Evolutionary conservation across 2,329 filamentous ascomycete species (phyloP).

Genomic region (Phialophora chinensis): DNA sequence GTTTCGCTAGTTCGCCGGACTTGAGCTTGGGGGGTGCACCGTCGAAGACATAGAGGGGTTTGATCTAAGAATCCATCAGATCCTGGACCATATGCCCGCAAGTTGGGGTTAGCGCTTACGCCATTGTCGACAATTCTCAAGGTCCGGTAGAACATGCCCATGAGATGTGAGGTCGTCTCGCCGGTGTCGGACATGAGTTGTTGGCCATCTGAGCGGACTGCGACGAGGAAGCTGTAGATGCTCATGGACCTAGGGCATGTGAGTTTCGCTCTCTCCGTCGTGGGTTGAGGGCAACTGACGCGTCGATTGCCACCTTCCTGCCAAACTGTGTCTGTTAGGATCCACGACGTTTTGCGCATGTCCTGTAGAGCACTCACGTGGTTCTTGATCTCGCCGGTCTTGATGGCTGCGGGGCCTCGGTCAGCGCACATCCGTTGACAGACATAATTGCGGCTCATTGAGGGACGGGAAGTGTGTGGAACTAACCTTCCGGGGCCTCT

Average conservation of each 20-base stretch:
- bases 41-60: slow-evolving; percentile 97
- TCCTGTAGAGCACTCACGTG: slow-evolving; percentile 54
- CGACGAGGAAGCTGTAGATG: slow-evolving; percentile 98
- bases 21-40: slow-evolving; percentile 97
- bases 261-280: not conserved
- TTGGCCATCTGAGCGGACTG: slow-evolving; percentile 94
- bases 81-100: not conserved
- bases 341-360: not conserved
- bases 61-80: slow-evolving; percentile 62
- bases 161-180: slow-evolving; percentile 95
- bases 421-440: not conserved
- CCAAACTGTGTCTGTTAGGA: slow-evolving; percentile 64
- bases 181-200: slow-evolving; percentile 94
- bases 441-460: not conserved
- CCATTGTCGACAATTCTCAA: slow-evolving; percentile 98
- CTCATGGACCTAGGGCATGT: slow-evolving; percentile 78
- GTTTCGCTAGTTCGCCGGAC: slow-evolving; percentile 93
- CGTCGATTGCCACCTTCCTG: slow-evolving; percentile 85
- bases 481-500: slow-evolving; percentile 77
- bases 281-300: slow-evolving; percentile 61
- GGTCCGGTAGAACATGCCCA: slow-evolving; percentile 99
- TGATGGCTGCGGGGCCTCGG: slow-evolving; percentile 58
- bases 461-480: not conserved
- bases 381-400: slow-evolving; percentile 97
- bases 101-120: not conserved